phyloP scores from a whole-genome alignment of 129 eudicot genomes.

The Deinandra increscens region DNA sequence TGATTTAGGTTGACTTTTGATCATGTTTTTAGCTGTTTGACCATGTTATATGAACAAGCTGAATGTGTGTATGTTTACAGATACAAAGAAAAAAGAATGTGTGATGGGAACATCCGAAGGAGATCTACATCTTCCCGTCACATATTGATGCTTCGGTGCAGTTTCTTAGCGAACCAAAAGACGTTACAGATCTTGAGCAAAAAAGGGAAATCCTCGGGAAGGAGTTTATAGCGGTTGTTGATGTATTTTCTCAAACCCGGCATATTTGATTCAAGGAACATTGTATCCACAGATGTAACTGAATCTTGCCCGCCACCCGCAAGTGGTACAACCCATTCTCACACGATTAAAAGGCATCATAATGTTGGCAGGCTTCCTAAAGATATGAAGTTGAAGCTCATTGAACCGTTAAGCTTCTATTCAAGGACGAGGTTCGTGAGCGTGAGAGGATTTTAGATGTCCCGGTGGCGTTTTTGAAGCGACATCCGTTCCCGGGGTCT shows the following conservation, averaged over 20 bases:
- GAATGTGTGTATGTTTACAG: slow-evolving; percentile 34
- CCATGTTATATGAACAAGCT: background rate
- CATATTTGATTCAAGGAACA: slow-evolving; percentile 91
- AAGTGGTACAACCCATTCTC: slow-evolving; percentile 87
- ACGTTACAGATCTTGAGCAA: slow-evolving; percentile 57
- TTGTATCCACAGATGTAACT: slow-evolving; percentile 87
- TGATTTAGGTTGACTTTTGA: background rate
- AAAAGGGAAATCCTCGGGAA: slow-evolving; percentile 87
- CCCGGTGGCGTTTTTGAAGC: slow-evolving; percentile 68
- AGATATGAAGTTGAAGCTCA: slow-evolving; percentile 93
- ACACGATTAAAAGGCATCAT: slow-evolving; percentile 93
- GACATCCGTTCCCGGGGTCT: slow-evolving; percentile 98
- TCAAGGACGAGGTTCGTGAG: slow-evolving; percentile 95
- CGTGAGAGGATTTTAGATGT: slow-evolving; percentile 71
- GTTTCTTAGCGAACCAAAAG: no score
- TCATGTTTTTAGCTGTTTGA: background rate
- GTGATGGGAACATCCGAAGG: slow-evolving; percentile 85
- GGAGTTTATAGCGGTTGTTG: slow-evolving; percentile 75
- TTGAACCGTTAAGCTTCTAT: slow-evolving; percentile 87
- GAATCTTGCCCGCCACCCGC: slow-evolving; percentile 99
- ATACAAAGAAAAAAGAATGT: slow-evolving; percentile 78
- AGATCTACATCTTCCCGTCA: slow-evolving; percentile 90
- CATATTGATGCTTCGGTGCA: slow-evolving; percentile 82
- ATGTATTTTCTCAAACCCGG: slow-evolving; percentile 77
- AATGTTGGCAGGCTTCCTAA: slow-evolving; percentile 97